These are phyloP conservation scores for Porpolomopsis calyptriformis DNA, from an alignment of 768 basidiomycete genomes.

Conservation along the genomic window DNA sequence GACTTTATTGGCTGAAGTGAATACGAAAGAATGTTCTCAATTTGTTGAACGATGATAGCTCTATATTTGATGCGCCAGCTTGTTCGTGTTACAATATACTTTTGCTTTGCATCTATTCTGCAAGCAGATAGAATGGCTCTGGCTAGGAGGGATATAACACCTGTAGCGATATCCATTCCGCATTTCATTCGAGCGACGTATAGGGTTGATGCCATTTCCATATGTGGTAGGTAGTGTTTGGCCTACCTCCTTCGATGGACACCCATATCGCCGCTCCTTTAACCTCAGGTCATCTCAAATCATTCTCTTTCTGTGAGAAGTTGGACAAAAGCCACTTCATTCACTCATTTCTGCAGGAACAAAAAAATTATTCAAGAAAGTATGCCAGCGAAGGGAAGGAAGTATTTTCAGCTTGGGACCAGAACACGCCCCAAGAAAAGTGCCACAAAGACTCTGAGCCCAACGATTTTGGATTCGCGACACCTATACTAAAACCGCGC, in stretches of 20 bases:
- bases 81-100: not conserved
- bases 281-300: constrained; percentile 14
- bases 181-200: too few species aligned
- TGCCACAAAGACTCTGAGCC: not conserved
- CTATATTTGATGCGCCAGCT: not conserved
- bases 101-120: not conserved
- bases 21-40: not conserved
- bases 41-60: not conserved
- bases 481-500: constrained; percentile 47
- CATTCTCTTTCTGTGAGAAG: constrained; percentile 17
- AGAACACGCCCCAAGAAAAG: constrained; percentile 5
- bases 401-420: constrained; percentile 22
- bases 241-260: not conserved
- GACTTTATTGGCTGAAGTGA: constrained; percentile 13
- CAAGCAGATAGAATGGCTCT: too few species aligned
- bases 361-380: constrained; percentile 31
- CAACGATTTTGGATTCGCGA: constrained; percentile 32
- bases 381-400: constrained; percentile 34
- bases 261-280: constrained; percentile 2
- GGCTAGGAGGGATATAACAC: too few species aligned
- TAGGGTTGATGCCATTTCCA: too few species aligned
- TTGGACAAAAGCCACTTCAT: constrained; percentile 35
- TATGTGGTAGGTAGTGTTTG: not conserved
- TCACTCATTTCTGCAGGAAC: constrained; percentile 38
- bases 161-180: too few species aligned